Base-by-base conservation (phyloP, 2,329 filamentous ascomycete species). In the Alternaria sp. region DNA sequence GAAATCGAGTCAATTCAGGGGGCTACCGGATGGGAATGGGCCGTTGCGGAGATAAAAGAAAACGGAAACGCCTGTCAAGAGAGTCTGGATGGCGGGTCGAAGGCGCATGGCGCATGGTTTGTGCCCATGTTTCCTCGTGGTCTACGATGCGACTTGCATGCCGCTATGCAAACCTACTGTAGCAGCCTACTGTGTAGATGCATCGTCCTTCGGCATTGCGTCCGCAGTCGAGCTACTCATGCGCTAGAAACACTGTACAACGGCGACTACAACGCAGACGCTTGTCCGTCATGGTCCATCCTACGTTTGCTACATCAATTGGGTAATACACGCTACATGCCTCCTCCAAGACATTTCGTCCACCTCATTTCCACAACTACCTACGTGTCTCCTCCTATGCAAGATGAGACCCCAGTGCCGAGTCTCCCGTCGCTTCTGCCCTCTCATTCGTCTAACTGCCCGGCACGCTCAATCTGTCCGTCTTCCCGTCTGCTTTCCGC, bases 311-410 rank as follows among this genome's bases (percentile, higher is more conserved):
- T 30, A 30, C 57, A 53, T 20, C 26, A 11, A 50, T 28, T 30
- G 46, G 28, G 25, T 50, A 50, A 50, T 18, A 51, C 49, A 18
- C 30, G 49, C 49, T 20, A 33, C 26, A 18, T 45, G 21, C 20
- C 25, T 53, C 44, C 41, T 28, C 30, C 51, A 47, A 37, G 41
- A 55, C 55, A 50, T 21, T 47, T 25, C 47, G 46, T 37, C 15
- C 20, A 37, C 4, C n/a, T 54, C 46, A 60, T 62, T 43, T 55
- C 51, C 50, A 58, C 53, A 18, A 33, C 44, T 20, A 26, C 59
- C 63, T 66, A 66, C 66, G 55, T 63, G 60, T 64, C 59, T 57
- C 47, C 57, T 55, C 44, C 58, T 21, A 57, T 70, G 64, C 66
- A 65, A 46, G 55, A 18, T 46, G 33, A 23, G 37, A 56, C 46